These are phyloP conservation scores for Apophysomyces elegans DNA, from an alignment of 371 early-diverging fungal species.

Conservation along the genomic window DNA sequence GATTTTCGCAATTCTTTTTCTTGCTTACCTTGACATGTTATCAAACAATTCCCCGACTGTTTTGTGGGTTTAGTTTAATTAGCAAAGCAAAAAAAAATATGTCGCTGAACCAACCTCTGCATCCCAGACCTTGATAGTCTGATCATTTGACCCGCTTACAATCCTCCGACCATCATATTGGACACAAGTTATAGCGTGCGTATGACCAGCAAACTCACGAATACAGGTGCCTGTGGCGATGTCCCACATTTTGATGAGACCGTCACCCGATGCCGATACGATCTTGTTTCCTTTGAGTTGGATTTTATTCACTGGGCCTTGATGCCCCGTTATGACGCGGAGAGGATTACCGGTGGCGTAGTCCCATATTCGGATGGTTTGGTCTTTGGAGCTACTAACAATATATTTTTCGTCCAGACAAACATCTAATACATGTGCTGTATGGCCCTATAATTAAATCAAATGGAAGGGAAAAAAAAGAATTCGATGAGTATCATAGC, in stretches of 20 bases:
- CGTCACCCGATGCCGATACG: constrained; percentile 89
- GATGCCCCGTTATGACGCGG: constrained; percentile 78
- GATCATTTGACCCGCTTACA: constrained; percentile 94
- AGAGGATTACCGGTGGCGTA: constrained; percentile 56
- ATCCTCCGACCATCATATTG: constrained; percentile 90
- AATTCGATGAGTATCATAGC: not conserved
- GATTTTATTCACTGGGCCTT: constrained; percentile 89
- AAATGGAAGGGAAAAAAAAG: not conserved
- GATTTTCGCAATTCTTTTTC: too few species aligned
- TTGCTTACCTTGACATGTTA: constrained; percentile 49
- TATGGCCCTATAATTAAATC: constrained; percentile 58
- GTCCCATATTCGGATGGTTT: constrained; percentile 87
- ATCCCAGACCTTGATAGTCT: constrained; percentile 95
- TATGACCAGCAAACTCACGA: constrained; percentile 75
- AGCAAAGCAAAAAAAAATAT: constrained; percentile 4
- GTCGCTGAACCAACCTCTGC: constrained; percentile 43
- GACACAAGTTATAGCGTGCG: constrained; percentile 90
- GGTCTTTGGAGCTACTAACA: constrained; percentile 93
- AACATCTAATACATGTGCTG: constrained; percentile 79
- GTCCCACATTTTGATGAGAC: constrained; percentile 88
- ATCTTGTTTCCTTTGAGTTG: constrained; percentile 69
- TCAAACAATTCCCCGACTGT: constrained; percentile 75
- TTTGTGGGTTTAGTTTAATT: not conserved
- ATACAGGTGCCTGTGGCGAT: constrained; percentile 67
- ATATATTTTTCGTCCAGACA: constrained; percentile 76